Evolutionary conservation across 345 rosid genomes (phyloP).

Genomic region (Citrus cavaleriei): DNA sequence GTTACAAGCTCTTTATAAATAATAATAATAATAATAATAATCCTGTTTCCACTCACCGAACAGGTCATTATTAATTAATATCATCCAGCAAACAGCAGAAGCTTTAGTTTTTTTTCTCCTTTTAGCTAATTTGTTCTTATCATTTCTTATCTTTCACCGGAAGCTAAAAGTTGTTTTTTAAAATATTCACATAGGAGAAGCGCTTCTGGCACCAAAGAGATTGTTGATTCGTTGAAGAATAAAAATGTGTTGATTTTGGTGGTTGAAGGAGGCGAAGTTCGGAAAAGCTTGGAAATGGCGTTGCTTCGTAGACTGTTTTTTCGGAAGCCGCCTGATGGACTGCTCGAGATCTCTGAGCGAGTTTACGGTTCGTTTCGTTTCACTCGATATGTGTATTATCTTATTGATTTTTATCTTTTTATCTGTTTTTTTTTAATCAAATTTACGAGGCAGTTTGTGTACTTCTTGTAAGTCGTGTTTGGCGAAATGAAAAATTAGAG

Average conservation of each 20-base stretch:
- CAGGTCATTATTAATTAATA: neutral
- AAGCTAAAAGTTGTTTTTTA: neutral
- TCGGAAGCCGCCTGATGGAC: conserved; percentile 88
- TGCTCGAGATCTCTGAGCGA: conserved; percentile 87
- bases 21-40: neutral
- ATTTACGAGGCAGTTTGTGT: neutral
- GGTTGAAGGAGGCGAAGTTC: neutral
- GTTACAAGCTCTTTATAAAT: neutral
- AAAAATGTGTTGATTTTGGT: neutral
- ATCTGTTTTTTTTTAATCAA: neutral
- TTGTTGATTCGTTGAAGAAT: neutral
- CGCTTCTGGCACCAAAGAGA: neutral
- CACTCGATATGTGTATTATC: neutral
- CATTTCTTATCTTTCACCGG: neutral
- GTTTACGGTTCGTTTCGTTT: conserved; percentile 59
- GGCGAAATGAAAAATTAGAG: neutral
- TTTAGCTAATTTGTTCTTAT: too few relatives aligned
- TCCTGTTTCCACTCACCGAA: neutral
- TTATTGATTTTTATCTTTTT: neutral
- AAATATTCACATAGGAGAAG: neutral
- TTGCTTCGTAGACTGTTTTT: conserved; percentile 79
- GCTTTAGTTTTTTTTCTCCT: neutral
- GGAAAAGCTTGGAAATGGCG: conserved; percentile 46
- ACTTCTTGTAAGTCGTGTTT: neutral
- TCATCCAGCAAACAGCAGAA: neutral